These are phyloP conservation scores for Colletotrichum zoysiae DNA, from an alignment of 2,329 filamentous ascomycete genomes.

Conservation along the genomic window DNA sequence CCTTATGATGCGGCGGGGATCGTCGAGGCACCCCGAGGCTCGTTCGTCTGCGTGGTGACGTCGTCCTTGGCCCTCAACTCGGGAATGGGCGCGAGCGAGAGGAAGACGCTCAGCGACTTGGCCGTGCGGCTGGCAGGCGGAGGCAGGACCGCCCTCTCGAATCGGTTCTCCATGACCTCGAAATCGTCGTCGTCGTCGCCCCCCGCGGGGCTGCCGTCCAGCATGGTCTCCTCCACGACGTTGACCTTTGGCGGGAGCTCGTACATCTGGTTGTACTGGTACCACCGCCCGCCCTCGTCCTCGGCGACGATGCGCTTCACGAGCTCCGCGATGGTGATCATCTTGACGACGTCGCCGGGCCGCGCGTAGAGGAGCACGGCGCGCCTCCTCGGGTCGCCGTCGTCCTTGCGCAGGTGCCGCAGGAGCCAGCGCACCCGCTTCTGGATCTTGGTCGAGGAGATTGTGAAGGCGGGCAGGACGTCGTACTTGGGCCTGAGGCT, in stretches of 20 bases:
- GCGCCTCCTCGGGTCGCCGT: slow-evolving; percentile 46
- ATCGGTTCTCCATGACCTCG: slow-evolving; percentile 68
- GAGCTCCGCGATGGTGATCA: slow-evolving; percentile 77
- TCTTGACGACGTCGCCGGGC: slow-evolving; percentile 68
- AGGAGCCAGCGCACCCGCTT: slow-evolving; percentile 63
- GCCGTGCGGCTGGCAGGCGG: slow-evolving; percentile 58
- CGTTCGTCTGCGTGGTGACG: slow-evolving; percentile 62
- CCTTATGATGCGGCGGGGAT: background rate
- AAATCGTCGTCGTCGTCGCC: slow-evolving; percentile 60
- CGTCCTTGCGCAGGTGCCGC: slow-evolving; percentile 55
- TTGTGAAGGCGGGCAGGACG: slow-evolving; percentile 65
- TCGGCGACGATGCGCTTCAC: slow-evolving; percentile 66
- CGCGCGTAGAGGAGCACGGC: slow-evolving; percentile 65
- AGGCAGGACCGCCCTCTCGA: slow-evolving; percentile 66
- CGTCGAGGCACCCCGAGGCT: slow-evolving; percentile 44
- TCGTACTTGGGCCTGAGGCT: slow-evolving; percentile 62
- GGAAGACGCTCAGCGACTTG: slow-evolving; percentile 71
- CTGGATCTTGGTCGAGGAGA: slow-evolving; percentile 71
- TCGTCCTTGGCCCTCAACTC: slow-evolving; percentile 65
- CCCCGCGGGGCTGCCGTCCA: slow-evolving; percentile 48
- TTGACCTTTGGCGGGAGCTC: slow-evolving; percentile 56
- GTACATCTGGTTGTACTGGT: slow-evolving; percentile 70
- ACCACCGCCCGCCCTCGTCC: slow-evolving; percentile 54
- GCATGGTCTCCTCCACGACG: slow-evolving; percentile 58
- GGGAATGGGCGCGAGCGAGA: slow-evolving; percentile 66